phyloP scores from a whole-genome alignment of 176 grass and related monocot genomes.

The Musa itinerans region DNA sequence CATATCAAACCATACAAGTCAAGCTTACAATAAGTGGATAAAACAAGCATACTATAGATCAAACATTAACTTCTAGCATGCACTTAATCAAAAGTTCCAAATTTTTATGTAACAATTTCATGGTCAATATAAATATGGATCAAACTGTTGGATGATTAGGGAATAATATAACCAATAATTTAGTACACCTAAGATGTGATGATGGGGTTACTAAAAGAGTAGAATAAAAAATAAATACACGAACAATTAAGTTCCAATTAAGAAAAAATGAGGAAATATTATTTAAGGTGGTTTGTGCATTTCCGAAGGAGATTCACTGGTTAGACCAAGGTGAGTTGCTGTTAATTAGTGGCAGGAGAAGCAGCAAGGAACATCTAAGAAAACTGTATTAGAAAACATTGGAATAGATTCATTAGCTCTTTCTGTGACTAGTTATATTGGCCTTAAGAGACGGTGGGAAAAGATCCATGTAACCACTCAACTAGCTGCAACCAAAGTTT shows the following conservation, averaged over 20 bases:
- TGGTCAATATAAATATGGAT: not conserved
- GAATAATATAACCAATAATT: not conserved
- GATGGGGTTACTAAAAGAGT: no score
- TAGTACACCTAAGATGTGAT: not conserved
- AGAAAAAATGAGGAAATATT: not conserved
- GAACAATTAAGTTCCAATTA: not conserved
- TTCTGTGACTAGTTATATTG: conserved; percentile 2
- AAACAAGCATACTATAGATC: not conserved
- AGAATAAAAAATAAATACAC: not conserved
- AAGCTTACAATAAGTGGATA: not conserved
- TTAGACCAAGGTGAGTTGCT: not conserved
- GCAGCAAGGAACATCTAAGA: not conserved
- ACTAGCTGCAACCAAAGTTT: no score
- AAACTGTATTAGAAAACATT: not conserved
- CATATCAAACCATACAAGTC: not conserved
- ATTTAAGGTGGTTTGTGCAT: not conserved
- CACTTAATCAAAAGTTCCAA: not conserved
- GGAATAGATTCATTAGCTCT: not conserved
- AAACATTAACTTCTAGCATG: not conserved
- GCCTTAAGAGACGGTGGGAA: not conserved
- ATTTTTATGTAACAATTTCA: not conserved
- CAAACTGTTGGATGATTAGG: not conserved
- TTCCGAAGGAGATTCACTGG: not conserved
- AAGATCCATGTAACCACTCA: no score
- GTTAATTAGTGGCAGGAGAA: not conserved